These are phyloP conservation scores for Quercus cerris DNA, from an alignment of 306 rosid genomes.

Conservation along the genomic window DNA sequence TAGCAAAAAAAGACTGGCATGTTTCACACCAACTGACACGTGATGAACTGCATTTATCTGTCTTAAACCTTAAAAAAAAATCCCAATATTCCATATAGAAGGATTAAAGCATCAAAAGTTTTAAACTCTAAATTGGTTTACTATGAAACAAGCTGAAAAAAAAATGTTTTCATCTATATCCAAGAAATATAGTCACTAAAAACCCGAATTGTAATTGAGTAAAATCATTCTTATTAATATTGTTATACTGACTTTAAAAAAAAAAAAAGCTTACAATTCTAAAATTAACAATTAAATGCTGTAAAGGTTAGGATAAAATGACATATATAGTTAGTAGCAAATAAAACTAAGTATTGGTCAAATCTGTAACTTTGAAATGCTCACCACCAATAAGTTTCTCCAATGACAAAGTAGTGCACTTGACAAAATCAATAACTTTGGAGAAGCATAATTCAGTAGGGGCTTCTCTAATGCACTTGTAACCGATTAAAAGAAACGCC, in stretches of 20 bases:
- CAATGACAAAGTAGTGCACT: constrained; percentile 47
- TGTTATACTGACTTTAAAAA: background rate
- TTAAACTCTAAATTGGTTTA: background rate
- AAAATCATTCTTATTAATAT: background rate
- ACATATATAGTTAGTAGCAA: background rate
- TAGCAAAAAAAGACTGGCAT: background rate
- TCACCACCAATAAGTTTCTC: constrained; percentile 61
- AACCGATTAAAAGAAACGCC: constrained; percentile 66
- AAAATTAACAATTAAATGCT: background rate
- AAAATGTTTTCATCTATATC: background rate
- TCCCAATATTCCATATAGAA: background rate
- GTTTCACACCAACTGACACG: background rate
- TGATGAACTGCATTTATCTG: background rate
- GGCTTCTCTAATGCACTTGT: constrained; percentile 63
- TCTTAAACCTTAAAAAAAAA: background rate
- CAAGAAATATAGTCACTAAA: background rate
- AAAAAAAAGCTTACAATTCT: background rate
- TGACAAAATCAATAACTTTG: constrained; percentile 58
- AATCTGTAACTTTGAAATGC: constrained; percentile 21
- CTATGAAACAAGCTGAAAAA: background rate
- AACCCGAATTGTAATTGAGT: background rate
- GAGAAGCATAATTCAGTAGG: constrained; percentile 61
- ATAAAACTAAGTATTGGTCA: constrained; percentile 6
- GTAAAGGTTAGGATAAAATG: background rate
- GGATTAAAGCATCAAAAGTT: background rate